Evolutionary conservation across 345 rosid genomes (phyloP), one percentile per base, ranked within the genome.

Genomic region (Raphanus sativus): DNA sequence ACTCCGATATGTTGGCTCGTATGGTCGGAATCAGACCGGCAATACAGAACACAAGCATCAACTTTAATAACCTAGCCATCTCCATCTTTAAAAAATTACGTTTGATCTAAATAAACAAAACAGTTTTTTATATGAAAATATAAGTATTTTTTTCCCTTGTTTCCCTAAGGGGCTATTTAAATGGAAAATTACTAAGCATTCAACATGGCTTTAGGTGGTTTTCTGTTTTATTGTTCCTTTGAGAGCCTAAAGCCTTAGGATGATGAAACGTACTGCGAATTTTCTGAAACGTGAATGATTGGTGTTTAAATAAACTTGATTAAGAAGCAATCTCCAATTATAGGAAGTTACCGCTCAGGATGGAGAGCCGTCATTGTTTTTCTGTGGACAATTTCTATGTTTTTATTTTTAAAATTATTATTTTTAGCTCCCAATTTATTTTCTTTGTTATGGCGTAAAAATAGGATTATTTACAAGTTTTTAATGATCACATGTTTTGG

Each of bases 1-100:
- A 69, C 55, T 82, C 84, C 3, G 70, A 74, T 1, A 83, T 70
- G 74, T 85, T 21, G 16, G 89, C 92, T 70, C 17, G 26, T 32
- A 70, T 55, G 76, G 73, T 42, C 52, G 71, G 79, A 71, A 81
- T 59, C 38, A 77, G 13, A 69, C 73, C 52, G 58, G 65, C 81
- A 68, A 77, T 77, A 77, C 75, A 74, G 50, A 81, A 30, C 50
- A 77, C 15, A 74, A 63, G 59, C 52, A 81, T 68, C 81, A 81
- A 74, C 67, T 66, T 28, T 55, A 74, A 16, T 33, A 81, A 29
- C 69, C 65, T 81, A 62, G 73, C 62, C 52, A 55, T 68, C 81
- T 81, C 84, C 84, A 81, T 77, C 26, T 36, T 64, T 15, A 15
- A 5, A 1, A 6, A 52, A 5, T 52, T 26, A 17, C 48, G 12